A percentile compares a stretch with the other conserved stretches of the same genome.
phyloP scores from a whole-genome alignment of 2,329 filamentous ascomycete species.

The Pseudopithomyces maydicus region DNA sequence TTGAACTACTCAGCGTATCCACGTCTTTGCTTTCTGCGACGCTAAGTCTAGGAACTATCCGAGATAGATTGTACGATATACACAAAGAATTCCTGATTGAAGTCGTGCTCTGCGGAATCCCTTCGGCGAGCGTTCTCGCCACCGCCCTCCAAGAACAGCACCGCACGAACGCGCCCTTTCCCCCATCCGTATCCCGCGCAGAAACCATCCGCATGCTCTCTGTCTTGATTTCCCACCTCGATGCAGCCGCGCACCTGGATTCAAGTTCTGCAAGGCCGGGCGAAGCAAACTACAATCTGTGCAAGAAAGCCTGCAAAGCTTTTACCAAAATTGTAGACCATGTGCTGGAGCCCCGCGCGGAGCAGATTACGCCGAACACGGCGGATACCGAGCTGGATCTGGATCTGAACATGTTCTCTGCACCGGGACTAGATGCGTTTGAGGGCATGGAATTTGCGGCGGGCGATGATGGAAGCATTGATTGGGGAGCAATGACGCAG shows the following conservation, averaged over 20 bases:
- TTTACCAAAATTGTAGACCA: constrained; percentile 39
- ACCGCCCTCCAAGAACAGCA: constrained; percentile 36
- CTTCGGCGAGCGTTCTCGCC: constrained; percentile 34
- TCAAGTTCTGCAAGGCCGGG: constrained; percentile 37
- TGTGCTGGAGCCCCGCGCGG: constrained; percentile 29
- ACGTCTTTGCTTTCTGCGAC: constrained; percentile 34
- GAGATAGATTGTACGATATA: constrained; percentile 39
- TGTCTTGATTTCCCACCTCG: constrained; percentile 48
- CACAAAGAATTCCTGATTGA: constrained; percentile 36
- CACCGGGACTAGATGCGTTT: constrained; percentile 35
- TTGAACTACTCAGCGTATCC: constrained; percentile 29
- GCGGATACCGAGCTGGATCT: constrained; percentile 22
- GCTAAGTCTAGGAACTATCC: constrained; percentile 31
- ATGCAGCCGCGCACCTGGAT: constrained; percentile 34
- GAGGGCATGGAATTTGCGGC: constrained; percentile 33
- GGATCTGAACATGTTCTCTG: constrained; percentile 25
- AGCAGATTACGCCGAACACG: constrained; percentile 17
- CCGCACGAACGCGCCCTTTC: constrained; percentile 32
- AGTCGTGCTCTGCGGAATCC: constrained; percentile 36
- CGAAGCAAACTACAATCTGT: constrained; percentile 42
- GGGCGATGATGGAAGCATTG: constrained; percentile 15
- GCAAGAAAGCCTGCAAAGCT: constrained; percentile 33
- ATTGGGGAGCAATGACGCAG: constrained; percentile 27
- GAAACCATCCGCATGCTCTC: constrained; percentile 47
- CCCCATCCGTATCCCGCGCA: constrained; percentile 36